A percentile compares a stretch with the other conserved stretches of the same genome.
phyloP scores from a whole-genome alignment of 768 basidiomycete genomes.

The Rhodocollybia butyracea region DNA sequence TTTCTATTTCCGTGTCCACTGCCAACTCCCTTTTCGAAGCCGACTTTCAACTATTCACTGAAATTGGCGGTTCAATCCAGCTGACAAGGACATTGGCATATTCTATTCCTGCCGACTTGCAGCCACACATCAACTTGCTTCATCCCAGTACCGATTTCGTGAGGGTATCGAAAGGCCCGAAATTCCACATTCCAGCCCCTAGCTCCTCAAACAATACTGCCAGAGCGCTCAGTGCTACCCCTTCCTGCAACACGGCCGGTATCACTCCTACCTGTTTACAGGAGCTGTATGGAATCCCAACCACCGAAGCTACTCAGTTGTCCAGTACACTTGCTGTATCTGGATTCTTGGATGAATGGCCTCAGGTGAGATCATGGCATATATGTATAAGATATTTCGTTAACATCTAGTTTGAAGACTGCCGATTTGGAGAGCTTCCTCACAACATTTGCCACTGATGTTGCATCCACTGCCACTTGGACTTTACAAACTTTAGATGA shows the following conservation, averaged over 20 bases:
- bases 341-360: constrained; percentile 30
- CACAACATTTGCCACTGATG: constrained; percentile 24
- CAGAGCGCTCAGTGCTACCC: constrained; percentile 17
- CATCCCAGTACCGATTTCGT: constrained; percentile 27
- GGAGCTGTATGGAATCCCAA: constrained; percentile 31
- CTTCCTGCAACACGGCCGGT: constrained; percentile 20
- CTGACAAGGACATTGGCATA: constrained; percentile 24
- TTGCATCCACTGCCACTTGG: constrained; percentile 29
- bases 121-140: constrained; percentile 22
- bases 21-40: constrained; percentile 26
- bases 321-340: constrained; percentile 27
- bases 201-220: constrained; percentile 8
- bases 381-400: neutral
- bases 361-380: constrained; percentile 15
- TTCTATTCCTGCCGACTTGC: constrained; percentile 21
- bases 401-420: constrained; percentile 4
- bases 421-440: constrained; percentile 25
- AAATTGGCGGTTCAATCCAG: constrained; percentile 18
- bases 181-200: constrained; percentile 15
- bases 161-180: constrained; percentile 11
- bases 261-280: constrained; percentile 32
- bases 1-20: constrained; percentile 21
- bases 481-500: constrained; percentile 32
- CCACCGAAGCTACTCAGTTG: constrained; percentile 24
- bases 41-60: constrained; percentile 20